A percentile compares a stretch with the other conserved stretches of the same genome.
Evolutionary conservation across 768 basidiomycete genomes (phyloP).

Genomic region (Tubosaeta sp.): DNA sequence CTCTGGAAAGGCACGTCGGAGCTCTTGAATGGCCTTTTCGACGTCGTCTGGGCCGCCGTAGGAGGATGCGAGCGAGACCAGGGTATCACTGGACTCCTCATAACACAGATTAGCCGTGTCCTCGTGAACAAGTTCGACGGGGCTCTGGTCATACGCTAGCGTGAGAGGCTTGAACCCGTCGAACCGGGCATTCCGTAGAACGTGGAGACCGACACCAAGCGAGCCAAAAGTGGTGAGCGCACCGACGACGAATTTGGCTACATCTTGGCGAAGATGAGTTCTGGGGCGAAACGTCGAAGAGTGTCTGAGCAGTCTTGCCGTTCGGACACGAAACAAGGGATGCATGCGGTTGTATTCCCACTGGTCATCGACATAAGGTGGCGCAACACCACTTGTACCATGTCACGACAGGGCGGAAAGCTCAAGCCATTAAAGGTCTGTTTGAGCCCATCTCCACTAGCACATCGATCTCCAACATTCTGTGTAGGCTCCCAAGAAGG

Average conservation of each 20-base stretch:
- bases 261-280: background rate
- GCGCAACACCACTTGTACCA: background rate
- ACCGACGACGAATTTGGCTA: slow-evolving; percentile 14
- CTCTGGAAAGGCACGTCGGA: slow-evolving; percentile 44
- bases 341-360: too few relatives aligned
- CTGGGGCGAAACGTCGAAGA: background rate
- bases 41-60: slow-evolving; percentile 50
- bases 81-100: background rate
- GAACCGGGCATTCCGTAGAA: slow-evolving; percentile 2
- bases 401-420: slow-evolving; percentile 75
- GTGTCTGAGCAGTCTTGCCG: background rate
- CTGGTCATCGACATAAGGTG: too few relatives aligned
- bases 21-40: slow-evolving; percentile 48
- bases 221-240: slow-evolving; percentile 19
- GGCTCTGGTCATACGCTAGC: background rate
- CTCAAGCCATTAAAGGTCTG: slow-evolving; percentile 77
- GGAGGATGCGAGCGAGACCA: slow-evolving; percentile 10
- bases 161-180: slow-evolving; percentile 6
- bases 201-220: slow-evolving; percentile 18
- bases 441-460: background rate
- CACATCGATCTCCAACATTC: background rate
- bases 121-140: background rate
- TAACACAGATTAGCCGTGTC: background rate
- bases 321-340: background rate
- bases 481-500: slow-evolving; percentile 79